Percentiles rank a stretch among this genome's conserved stretches.
These are phyloP conservation scores for apple (Malus domestica) DNA, from an alignment of 306 rosid species.

Conservation along the genomic window ASM211411v1 NC_041801.1:10650501-10651000, in stretches of 20 bases:
- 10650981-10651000: too few relatives aligned
- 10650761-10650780: neutral
- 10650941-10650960: neutral
- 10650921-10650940: neutral
- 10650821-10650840: neutral
- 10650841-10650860: neutral
- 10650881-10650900: neutral
- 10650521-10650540: neutral
- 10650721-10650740: neutral
- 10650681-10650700: neutral
- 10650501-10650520: neutral
- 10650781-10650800: neutral
- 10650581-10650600: neutral
- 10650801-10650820: neutral
- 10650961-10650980: too few relatives aligned
- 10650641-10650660: neutral
- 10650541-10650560: neutral
- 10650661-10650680: neutral
- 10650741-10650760: neutral
- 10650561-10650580: conserved; percentile 1
- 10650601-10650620: neutral
- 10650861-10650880: neutral
- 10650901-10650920: neutral
- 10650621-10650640: neutral
- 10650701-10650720: conserved; percentile 10